Conservation (phyloP, 129 eudicot genomes). For the Cynara cardunculus region DNA sequence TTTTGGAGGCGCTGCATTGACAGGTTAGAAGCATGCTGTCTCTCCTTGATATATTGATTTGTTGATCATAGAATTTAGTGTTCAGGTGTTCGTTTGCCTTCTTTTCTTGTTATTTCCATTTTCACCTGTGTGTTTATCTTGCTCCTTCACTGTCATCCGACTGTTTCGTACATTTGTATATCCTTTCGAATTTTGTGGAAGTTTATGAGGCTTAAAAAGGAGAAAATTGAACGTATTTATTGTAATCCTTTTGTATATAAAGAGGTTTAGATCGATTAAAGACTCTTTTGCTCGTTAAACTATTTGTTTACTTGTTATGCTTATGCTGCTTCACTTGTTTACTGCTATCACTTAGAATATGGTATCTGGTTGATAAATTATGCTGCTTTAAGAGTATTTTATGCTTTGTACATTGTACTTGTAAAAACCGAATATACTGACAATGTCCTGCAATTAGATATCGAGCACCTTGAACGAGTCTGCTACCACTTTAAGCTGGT, state of each 20-base stretch:
- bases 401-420: conserved; percentile 29
- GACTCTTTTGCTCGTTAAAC: not conserved
- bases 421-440: conserved; percentile 25
- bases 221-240: conserved; percentile 36
- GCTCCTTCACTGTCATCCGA: conserved; percentile 12
- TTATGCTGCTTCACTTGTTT: not conserved
- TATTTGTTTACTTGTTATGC: not conserved
- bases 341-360: not conserved
- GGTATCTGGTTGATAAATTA: not conserved
- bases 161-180: conserved; percentile 44
- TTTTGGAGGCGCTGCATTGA: conserved; percentile 49
- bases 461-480: conserved; percentile 85
- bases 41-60: conserved; percentile 48
- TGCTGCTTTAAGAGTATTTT: conserved; percentile 11
- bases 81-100: conserved; percentile 22
- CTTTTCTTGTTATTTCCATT: conserved; percentile 4
- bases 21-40: conserved; percentile 32
- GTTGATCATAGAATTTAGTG: conserved; percentile 40
- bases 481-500: conserved; percentile 90
- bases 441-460: conserved; percentile 27
- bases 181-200: conserved; percentile 25
- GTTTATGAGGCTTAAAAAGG: conserved; percentile 32
- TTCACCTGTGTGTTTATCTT: conserved; percentile 25
- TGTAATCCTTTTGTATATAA: conserved; percentile 54
- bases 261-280: conserved; percentile 36